Conservation (phyloP, 2,329 filamentous ascomycete genomes). For the Gyromitra esculenta region DNA sequence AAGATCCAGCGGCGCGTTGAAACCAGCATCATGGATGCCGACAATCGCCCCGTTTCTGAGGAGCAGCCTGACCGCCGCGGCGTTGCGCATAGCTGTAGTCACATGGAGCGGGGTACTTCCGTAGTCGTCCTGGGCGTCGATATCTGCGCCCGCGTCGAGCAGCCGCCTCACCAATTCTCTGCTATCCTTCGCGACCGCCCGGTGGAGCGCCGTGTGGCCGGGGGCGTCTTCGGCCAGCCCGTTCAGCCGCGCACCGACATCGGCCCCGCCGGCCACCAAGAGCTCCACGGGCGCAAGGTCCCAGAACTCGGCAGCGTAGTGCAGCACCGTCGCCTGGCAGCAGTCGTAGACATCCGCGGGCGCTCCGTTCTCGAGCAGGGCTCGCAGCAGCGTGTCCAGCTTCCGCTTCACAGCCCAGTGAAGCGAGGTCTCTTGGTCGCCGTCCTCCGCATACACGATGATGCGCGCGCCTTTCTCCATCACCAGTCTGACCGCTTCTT, state of each 20-base stretch:
- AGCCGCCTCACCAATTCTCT: neutral
- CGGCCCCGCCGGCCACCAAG: conserved; percentile 8
- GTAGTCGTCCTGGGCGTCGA: neutral
- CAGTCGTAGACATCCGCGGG: neutral
- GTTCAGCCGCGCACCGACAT: neutral
- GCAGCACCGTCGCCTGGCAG: neutral
- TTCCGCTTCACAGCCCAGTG: neutral
- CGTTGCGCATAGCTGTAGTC: neutral
- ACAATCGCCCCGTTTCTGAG: neutral
- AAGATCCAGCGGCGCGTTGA: neutral
- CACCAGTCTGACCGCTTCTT: neutral
- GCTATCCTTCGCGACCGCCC: neutral
- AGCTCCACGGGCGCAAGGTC: neutral
- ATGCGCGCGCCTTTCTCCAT: neutral
- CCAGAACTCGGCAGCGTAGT: neutral
- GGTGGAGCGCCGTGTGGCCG: conserved; percentile 1
- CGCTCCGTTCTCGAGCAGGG: conserved; percentile 1
- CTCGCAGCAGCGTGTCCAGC: neutral
- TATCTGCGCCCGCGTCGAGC: conserved; percentile 5
- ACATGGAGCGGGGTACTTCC: conserved; percentile 7
- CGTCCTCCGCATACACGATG: neutral
- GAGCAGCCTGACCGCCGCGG: conserved; percentile 4
- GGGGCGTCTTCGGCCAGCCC: neutral
- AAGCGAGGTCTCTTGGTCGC: neutral
- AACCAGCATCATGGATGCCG: neutral